These are phyloP conservation scores for Saturnispora ahearnii DNA, from an alignment of 805 yeast genomes.

Conservation along the genomic window DNA sequence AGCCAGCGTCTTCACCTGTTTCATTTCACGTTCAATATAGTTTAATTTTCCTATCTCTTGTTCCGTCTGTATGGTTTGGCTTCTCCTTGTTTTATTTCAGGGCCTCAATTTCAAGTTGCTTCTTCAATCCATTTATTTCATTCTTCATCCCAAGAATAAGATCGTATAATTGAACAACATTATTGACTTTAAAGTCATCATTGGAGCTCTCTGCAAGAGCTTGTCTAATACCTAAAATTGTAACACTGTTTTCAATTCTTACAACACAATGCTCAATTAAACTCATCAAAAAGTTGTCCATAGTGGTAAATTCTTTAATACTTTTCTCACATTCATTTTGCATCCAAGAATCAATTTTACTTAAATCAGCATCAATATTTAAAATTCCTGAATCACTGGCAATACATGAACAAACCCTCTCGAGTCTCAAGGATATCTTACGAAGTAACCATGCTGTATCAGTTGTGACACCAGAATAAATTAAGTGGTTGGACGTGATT, in stretches of 20 bases:
- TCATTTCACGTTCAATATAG: background rate
- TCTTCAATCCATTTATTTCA: constrained; percentile 7
- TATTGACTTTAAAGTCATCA: background rate
- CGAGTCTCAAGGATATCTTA: constrained; percentile 46
- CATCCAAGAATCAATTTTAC: constrained; percentile 13
- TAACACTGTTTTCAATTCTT: constrained; percentile 55
- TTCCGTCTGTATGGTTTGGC: too few species aligned
- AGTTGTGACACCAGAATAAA: constrained; percentile 24
- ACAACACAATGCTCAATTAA: constrained; percentile 59
- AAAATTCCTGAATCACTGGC: constrained; percentile 32
- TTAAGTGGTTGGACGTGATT: constrained; percentile 19
- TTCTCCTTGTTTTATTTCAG: background rate
- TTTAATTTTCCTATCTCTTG: too few species aligned
- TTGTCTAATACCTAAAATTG: constrained; percentile 33
- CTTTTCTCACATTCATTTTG: constrained; percentile 15
- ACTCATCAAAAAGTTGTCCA: constrained; percentile 39
- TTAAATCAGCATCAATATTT: constrained; percentile 15
- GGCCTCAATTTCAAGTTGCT: background rate
- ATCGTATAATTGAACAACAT: constrained; percentile 5
- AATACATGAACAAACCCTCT: constrained; percentile 43
- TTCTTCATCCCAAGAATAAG: constrained; percentile 5
- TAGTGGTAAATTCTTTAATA: background rate
- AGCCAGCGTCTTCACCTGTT: background rate
- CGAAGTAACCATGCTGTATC: constrained; percentile 35
- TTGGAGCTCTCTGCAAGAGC: background rate